These are phyloP conservation scores for Plantago coronopus DNA, from an alignment of 305 asterid genomes.

Conservation along the genomic window DNA sequence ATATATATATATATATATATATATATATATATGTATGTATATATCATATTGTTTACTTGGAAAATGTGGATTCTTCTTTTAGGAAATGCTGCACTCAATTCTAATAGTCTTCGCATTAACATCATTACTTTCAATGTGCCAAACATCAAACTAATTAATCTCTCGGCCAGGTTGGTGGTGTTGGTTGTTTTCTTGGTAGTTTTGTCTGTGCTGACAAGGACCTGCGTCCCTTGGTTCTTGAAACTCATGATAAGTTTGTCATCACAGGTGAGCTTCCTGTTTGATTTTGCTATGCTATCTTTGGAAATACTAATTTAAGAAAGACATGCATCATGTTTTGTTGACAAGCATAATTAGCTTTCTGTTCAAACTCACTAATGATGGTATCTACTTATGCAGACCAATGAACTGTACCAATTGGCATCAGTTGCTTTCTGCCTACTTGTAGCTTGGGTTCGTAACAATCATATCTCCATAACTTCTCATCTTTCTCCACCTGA, in stretches of 20 bases:
- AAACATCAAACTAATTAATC: conserved; percentile 47
- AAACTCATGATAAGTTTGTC: conserved; percentile 97
- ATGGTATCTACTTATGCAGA: conserved; percentile 48
- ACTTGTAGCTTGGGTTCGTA: conserved; percentile 96
- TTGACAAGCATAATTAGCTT: conserved; percentile 8
- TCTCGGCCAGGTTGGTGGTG: conserved; percentile 86
- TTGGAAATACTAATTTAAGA: conserved; percentile 2
- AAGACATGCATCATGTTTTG: conserved; percentile 3
- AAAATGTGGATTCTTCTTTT: no score
- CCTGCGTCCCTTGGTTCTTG: conserved; percentile 94
- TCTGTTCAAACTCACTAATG: conserved; percentile 21
- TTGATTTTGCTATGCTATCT: not conserved
- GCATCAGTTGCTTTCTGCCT: conserved; percentile 98
- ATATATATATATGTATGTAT: no score
- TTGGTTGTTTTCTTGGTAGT: conserved; percentile 82
- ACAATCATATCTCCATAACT: conserved; percentile 1
- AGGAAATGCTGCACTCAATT: no score
- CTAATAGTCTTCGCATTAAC: conserved; percentile 2
- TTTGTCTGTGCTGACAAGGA: conserved; percentile 70
- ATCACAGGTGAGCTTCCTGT: conserved; percentile 64
- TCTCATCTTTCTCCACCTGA: not conserved
- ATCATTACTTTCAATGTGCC: conserved; percentile 15
- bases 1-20: no score
- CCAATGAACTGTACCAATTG: conserved; percentile 95
- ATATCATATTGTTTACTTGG: no score